A percentile compares a stretch with the other conserved stretches of the same genome.
phyloP scores from a whole-genome alignment of 148 eudicot genomes.

The Silene latifolia region DNA sequence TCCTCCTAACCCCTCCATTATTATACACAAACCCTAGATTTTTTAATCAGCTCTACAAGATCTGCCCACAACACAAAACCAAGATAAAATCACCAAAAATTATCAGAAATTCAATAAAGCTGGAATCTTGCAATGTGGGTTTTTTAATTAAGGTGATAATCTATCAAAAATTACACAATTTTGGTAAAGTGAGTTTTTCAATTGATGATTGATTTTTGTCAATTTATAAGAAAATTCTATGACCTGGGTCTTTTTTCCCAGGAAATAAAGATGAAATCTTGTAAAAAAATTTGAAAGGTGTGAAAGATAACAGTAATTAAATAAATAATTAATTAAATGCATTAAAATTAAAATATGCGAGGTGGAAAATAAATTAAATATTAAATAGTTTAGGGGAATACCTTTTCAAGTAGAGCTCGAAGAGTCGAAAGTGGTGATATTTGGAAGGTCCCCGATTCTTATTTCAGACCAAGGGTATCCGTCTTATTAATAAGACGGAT shows the following conservation, averaged over 20 bases:
- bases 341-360: background rate
- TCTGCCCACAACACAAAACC: slow-evolving; percentile 24
- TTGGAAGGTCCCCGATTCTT: too few species aligned
- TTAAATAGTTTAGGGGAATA: background rate
- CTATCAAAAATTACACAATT: background rate
- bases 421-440: too few species aligned
- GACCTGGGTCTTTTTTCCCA: slow-evolving; percentile 7
- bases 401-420: background rate
- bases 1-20: slow-evolving; percentile 52
- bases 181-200: slow-evolving; percentile 13
- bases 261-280: background rate
- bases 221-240: background rate
- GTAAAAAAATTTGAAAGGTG: background rate
- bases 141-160: background rate
- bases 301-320: background rate
- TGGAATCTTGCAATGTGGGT: slow-evolving; percentile 21
- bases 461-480: too few species aligned
- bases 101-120: background rate
- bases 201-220: background rate
- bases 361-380: too few species aligned
- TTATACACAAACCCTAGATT: slow-evolving; percentile 17
- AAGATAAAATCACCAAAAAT: background rate
- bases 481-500: too few species aligned
- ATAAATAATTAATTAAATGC: background rate
- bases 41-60: slow-evolving; percentile 25